Base-by-base conservation (phyloP, 2,329 filamentous ascomycete species). In the Claviceps fusiformis region DNA sequence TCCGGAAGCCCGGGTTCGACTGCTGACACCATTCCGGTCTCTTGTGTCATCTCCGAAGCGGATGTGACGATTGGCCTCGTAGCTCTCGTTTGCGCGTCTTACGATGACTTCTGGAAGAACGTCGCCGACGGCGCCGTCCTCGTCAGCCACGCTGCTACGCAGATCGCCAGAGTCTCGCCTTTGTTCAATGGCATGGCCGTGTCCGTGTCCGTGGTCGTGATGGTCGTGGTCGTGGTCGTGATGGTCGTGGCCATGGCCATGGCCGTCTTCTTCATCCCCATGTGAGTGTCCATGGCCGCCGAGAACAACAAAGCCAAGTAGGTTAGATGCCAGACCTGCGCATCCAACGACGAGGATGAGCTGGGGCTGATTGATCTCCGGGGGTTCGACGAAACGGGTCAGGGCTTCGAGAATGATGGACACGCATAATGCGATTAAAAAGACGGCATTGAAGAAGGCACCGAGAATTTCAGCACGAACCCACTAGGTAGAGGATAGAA, bases 361-460 rank as follows among this genome's bases (percentile, higher is more conserved):
- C 63, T 86, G 80, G 1, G 93, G 91, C 64, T 95, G 89, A 52
- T 77, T 77, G 65, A 98, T 91, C 67, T 87, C 83, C 64, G 92
- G 91, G 8, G 91, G 90, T 64, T 97, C 89, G 65, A 97, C 79
- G 62, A 98, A 87, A 65, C 93, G 86, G 64, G 91, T 89, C 58
- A 96, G 80, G 17, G 93, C 93, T 71, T 98, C 93, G 63, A 98
- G 83, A 65, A 97, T 87, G 70, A 98, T 98, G 52, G 92, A 95
- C 55, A 98, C 78, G 73, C 93, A 98, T 9, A 98, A 81, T 8
- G 93, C 93, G 65, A 98, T 93, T 48, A 98, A 78, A 74, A 98
- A 98, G 49, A 97, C 92, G 61, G 93, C 93, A 65, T 98, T 98
- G 72, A 97, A 89, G 63, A 97, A 85, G 50, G 93, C 93, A 65